Evolutionary conservation across 139 green algal genomes (phyloP).

Genomic region (Desmodesmus armatus): DNA sequence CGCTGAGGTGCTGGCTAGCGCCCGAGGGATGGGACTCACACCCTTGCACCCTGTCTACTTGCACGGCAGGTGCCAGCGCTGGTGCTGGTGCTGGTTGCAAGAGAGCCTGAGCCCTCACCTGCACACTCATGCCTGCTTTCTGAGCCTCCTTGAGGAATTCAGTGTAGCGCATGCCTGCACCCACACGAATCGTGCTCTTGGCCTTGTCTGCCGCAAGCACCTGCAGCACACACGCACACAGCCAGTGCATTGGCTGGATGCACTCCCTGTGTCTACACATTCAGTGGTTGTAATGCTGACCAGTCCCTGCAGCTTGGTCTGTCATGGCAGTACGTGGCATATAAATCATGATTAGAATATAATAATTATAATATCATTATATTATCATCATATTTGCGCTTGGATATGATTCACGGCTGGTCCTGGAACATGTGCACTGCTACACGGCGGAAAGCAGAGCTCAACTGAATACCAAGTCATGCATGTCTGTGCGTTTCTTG

Average conservation of each 20-base stretch:
- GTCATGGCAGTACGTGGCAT: too few species aligned
- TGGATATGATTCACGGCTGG: too few species aligned
- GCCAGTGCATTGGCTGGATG: not conserved
- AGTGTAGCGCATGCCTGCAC: conserved; percentile 21
- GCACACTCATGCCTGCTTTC: conserved; percentile 23
- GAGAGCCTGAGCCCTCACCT: not conserved
- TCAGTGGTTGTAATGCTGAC: too few species aligned
- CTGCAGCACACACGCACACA: not conserved
- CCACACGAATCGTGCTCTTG: conserved; percentile 22
- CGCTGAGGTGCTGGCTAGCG: not conserved
- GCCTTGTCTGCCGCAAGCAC: not conserved
- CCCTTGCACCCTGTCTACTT: not conserved
- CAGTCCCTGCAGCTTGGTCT: too few species aligned
- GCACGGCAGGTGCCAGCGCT: not conserved
- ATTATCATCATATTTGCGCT: not conserved
- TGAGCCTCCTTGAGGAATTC: conserved; percentile 10
- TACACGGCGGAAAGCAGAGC: too few species aligned
- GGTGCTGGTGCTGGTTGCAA: not conserved
- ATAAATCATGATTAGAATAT: too few species aligned
- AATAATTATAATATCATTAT: not conserved
- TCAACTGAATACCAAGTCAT: too few species aligned
- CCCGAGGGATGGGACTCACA: not conserved
- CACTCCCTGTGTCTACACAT: too few species aligned
- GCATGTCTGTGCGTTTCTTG: not conserved
- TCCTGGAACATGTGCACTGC: too few species aligned